Evolutionary conservation across 1,284 basidiomycete genomes (phyloP).

Genomic region (Violaceomyces palustris): DNA sequence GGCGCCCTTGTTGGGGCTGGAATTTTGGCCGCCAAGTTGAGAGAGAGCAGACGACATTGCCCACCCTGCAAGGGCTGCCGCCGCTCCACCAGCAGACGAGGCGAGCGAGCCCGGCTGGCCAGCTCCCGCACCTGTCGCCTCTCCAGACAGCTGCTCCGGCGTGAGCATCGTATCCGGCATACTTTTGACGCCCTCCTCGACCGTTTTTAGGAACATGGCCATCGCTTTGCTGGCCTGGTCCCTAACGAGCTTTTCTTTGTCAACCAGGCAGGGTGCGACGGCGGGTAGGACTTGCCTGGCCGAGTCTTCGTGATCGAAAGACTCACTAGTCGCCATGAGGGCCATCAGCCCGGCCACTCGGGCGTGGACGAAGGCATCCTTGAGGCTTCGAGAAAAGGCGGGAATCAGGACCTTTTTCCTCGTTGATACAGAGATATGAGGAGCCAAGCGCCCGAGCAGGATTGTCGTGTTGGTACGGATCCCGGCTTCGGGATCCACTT

Average conservation of each 20-base stretch:
- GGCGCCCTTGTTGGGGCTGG: no score
- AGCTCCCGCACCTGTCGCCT: constrained; percentile 5
- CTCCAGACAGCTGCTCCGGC: constrained; percentile 11
- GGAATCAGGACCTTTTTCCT: constrained; percentile 92
- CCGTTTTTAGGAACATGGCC: constrained; percentile 37
- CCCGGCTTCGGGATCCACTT: constrained; percentile 84
- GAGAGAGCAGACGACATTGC: constrained; percentile 36
- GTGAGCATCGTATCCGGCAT: constrained; percentile 39
- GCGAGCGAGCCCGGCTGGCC: constrained; percentile 23
- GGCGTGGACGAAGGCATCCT: constrained; percentile 87
- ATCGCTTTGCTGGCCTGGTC: constrained; percentile 43
- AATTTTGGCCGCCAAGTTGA: no score
- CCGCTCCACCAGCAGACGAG: constrained; percentile 41
- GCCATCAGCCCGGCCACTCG: constrained; percentile 93
- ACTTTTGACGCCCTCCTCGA: constrained; percentile 17
- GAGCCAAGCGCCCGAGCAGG: constrained; percentile 83
- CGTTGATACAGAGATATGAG: constrained; percentile 76
- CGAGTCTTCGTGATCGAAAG: constrained; percentile 60
- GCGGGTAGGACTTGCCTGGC: constrained; percentile 40
- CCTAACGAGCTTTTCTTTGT: constrained; percentile 44
- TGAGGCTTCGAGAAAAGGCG: constrained; percentile 83
- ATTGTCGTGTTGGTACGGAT: constrained; percentile 98
- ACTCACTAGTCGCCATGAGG: constrained; percentile 88
- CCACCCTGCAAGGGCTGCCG: constrained; percentile 44
- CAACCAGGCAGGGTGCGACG: constrained; percentile 43